These are phyloP conservation scores for Trebouxia gelatinosa DNA, from an alignment of 163 green algal genomes.

Conservation along the genomic window DNA sequence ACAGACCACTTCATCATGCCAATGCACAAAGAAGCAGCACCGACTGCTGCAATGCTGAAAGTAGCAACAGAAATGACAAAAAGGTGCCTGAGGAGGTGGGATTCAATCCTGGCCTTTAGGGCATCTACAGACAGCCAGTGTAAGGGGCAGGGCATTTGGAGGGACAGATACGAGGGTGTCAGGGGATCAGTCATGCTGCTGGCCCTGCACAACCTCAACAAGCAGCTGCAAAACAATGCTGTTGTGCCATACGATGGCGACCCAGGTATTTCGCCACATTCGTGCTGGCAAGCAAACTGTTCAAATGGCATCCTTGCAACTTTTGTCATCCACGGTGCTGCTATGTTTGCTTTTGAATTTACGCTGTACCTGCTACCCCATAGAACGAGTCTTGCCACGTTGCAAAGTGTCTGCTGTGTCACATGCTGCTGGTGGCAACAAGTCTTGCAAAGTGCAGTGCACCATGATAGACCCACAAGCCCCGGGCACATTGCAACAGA, in stretches of 20 bases:
- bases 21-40: background rate
- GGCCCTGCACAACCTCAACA: background rate
- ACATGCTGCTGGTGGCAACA: background rate
- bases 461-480: background rate
- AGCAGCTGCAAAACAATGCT: background rate
- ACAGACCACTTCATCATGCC: background rate
- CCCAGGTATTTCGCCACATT: too few relatives aligned
- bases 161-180: slow-evolving; percentile 10
- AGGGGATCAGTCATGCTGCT: background rate
- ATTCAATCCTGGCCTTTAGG: background rate
- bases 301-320: background rate
- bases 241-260: background rate
- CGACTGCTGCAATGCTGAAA: background rate
- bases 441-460: background rate
- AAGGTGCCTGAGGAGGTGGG: background rate
- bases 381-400: too few relatives aligned
- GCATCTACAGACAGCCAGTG: slow-evolving; percentile 8
- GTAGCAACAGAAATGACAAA: background rate
- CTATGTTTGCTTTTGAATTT: background rate
- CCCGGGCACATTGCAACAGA: background rate
- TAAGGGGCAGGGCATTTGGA: background rate
- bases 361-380: too few relatives aligned
- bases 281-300: background rate
- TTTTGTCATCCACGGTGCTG: background rate
- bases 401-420: too few relatives aligned